A percentile compares a stretch with the other conserved stretches of the same genome.
Evolutionary conservation across 1,139 yeast species (phyloP).

Genomic region (Wickerhamomyces sp.): DNA sequence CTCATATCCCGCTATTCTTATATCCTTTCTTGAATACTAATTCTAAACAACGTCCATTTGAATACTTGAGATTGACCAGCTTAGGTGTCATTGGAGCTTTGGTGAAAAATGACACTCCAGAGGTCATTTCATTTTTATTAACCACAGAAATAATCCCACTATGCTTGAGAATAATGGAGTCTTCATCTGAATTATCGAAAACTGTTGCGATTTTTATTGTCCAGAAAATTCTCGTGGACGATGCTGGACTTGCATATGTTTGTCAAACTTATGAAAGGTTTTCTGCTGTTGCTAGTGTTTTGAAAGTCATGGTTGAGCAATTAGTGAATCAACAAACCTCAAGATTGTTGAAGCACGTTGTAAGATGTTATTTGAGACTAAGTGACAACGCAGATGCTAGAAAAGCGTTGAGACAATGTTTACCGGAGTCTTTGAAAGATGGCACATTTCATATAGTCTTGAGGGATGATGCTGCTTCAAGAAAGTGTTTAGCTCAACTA

Average conservation of each 20-base stretch:
- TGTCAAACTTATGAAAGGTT: slow-evolving; percentile 95
- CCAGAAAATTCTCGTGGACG: slow-evolving; percentile 88
- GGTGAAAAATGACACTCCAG: slow-evolving; percentile 93
- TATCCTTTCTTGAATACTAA: slow-evolving; percentile 93
- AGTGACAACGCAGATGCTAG: slow-evolving; percentile 91
- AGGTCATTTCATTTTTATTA: slow-evolving; percentile 83
- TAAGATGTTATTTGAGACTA: slow-evolving; percentile 85
- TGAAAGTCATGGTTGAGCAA: slow-evolving; percentile 87
- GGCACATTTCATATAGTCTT: slow-evolving; percentile 81
- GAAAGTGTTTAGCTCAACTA: slow-evolving; percentile 80
- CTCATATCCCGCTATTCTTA: slow-evolving; percentile 86
- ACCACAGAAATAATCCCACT: slow-evolving; percentile 95
- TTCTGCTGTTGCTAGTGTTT: slow-evolving; percentile 87
- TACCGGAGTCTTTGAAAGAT: slow-evolving; percentile 86
- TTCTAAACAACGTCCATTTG: slow-evolving; percentile 89
- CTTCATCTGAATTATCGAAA: slow-evolving; percentile 88
- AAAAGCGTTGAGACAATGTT: slow-evolving; percentile 74
- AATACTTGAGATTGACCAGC: slow-evolving; percentile 85
- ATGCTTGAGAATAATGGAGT: slow-evolving; percentile 92
- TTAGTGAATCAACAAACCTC: slow-evolving; percentile 67
- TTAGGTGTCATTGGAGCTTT: slow-evolving; percentile 96
- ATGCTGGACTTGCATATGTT: slow-evolving; percentile 83
- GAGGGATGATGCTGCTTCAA: slow-evolving; percentile 85
- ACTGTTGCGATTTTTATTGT: slow-evolving; percentile 95
- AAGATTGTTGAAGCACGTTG: slow-evolving; percentile 86